Evolutionary conservation across 1,284 basidiomycete species (phyloP), one percentile per base, ranked within the genome.

Genomic region (Afroboletus lepidellus): DNA sequence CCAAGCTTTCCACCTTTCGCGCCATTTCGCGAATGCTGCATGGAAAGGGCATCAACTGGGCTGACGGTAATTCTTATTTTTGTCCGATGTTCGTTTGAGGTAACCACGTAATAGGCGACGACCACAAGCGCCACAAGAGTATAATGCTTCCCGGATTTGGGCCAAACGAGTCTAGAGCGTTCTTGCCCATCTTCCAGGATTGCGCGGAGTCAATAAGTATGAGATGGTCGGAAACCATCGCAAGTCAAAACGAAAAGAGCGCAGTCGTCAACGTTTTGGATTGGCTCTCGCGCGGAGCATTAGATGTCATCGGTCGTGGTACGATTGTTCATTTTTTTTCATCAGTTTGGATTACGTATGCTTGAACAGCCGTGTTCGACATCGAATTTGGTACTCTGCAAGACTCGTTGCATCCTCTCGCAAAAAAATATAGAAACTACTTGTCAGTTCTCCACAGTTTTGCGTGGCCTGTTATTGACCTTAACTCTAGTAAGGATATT

Each of bases 401-500:
- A 51, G 65, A 69, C 53, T 71, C 54, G 38, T 69, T 63, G 34
- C 77, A 75, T 61, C 69, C 70, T 13, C 60, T 78, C 3, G 69
- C 62, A 24, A 64, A 60, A n/a, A 60, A 59, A 1, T 74, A 69
- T 47, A 55, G 54, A 15, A 29, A 29, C 39, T 45, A 72, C 36
- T 53, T 73, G 76, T 77, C 32, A 46, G 66, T 56, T 8, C 18
- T 20, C 4, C 1, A 8, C 52, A 7, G 48, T 50, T 44, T 48
- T 39, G 0, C 25, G 5, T 2, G 23, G 8, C 9, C 3, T 12
- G 5, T 44, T 8, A n/a, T 5, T 8, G 48, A 46, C 51, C 23
- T 8, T 25, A 9, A 1, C 24, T 11, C 0, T 49, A 66, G 65
- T 15, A 23, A 24, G 4, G 59, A 64, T 5, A 21, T 60, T 3